Conservation (phyloP, 2,329 filamentous ascomycete species). For the Monosporascus sp. region DNA sequence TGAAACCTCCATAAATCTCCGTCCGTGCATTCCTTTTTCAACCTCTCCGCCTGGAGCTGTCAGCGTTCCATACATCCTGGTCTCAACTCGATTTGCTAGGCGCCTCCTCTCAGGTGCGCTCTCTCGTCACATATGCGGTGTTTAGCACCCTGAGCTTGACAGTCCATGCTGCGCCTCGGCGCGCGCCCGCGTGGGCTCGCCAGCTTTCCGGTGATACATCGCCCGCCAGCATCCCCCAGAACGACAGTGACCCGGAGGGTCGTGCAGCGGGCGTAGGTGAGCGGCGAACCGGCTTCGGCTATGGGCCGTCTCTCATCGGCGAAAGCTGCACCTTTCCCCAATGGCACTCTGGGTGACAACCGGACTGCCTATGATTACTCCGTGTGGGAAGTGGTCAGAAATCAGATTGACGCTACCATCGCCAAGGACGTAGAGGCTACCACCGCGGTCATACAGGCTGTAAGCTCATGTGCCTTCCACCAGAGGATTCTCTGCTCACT, state of each 20-base stretch:
- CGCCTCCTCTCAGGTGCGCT: background rate
- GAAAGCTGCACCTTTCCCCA: slow-evolving; percentile 3
- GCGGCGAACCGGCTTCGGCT: background rate
- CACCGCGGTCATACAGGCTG: background rate
- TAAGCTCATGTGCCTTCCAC: background rate
- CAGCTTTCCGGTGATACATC: background rate
- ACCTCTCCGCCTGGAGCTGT: no score
- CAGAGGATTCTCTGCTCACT: no score
- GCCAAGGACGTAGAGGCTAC: background rate
- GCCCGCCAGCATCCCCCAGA: background rate
- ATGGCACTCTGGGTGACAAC: background rate
- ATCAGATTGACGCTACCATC: background rate
- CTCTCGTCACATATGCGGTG: background rate
- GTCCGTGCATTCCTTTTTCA: no score
- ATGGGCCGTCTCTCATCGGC: slow-evolving; percentile 2
- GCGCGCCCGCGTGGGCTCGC: background rate
- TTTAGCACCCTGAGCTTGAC: background rate
- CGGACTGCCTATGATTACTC: background rate
- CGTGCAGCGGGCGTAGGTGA: slow-evolving; percentile 44
- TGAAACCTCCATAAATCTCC: no score
- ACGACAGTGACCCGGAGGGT: slow-evolving; percentile 45
- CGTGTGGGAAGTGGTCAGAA: slow-evolving; percentile 1
- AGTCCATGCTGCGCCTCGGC: background rate
- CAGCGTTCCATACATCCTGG: no score
- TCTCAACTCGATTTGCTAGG: no score